A percentile compares a stretch with the other conserved stretches of the same genome.
Conservation (phyloP, 2,329 filamentous ascomycete genomes). For the Apiospora hydei region DNA sequence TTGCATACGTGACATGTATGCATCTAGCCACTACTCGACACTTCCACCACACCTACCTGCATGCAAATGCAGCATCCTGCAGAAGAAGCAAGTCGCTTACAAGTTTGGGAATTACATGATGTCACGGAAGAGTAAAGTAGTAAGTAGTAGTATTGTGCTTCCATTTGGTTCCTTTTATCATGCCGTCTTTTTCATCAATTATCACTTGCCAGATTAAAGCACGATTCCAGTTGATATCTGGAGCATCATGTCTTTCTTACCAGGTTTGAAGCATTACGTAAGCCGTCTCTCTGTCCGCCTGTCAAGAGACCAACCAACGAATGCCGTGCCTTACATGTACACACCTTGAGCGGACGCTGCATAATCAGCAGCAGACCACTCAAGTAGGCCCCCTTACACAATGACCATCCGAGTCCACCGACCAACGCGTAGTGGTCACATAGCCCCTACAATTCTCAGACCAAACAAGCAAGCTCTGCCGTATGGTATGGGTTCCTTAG, state of each 20-base stretch:
- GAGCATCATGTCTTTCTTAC: neutral
- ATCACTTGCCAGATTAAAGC: neutral
- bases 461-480: neutral
- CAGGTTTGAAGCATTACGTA: neutral
- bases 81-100: neutral
- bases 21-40: neutral
- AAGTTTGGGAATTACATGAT: neutral
- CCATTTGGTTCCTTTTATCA: neutral
- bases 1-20: neutral
- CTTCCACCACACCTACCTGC: neutral
- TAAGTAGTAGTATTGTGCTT: neutral
- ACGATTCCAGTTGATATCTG: neutral
- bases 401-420: neutral
- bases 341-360: neutral
- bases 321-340: neutral
- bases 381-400: neutral
- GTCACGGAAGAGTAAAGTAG: neutral
- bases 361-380: neutral
- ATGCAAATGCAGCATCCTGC: neutral
- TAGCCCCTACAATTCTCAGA: too few species aligned
- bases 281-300: neutral
- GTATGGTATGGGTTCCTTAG: neutral
- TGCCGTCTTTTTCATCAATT: neutral
- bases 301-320: neutral
- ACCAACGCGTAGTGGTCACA: neutral